These are phyloP conservation scores for Aegilops sharonensis DNA, from an alignment of 176 grass and related monocot genomes.

Conservation along the genomic window DNA sequence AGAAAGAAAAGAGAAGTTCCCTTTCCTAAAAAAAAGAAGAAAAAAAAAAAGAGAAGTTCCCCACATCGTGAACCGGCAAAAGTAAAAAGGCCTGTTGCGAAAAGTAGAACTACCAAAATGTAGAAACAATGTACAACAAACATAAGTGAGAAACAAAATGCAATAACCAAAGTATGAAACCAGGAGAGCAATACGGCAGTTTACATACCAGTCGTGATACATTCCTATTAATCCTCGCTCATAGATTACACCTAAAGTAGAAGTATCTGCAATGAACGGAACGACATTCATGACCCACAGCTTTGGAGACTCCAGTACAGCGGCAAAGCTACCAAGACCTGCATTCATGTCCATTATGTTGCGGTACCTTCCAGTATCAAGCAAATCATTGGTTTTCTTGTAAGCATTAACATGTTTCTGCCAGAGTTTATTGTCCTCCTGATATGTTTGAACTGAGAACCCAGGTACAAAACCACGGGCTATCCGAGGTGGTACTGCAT, in stretches of 20 bases:
- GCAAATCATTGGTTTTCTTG: conserved; percentile 60
- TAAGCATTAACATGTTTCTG: conserved; percentile 61
- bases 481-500: conserved; percentile 67
- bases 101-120: conserved; percentile 3
- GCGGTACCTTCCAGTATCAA: conserved; percentile 66
- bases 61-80: background rate
- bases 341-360: conserved; percentile 96
- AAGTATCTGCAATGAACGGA: conserved; percentile 51
- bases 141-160: conserved; percentile 6
- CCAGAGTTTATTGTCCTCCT: conserved; percentile 74
- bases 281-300: conserved; percentile 88
- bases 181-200: conserved; percentile 5
- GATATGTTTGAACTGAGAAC: conserved; percentile 48
- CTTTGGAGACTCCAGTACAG: conserved; percentile 60
- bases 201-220: conserved; percentile 88
- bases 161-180: background rate
- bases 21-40: background rate
- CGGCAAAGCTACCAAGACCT: conserved; percentile 69
- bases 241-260: conserved; percentile 74
- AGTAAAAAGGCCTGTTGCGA: background rate
- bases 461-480: conserved; percentile 43
- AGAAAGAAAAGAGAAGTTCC: background rate
- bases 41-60: background rate
- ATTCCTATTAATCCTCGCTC: conserved; percentile 89
- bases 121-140: background rate